Percentiles rank a stretch among this genome's conserved stretches.
phyloP scores from a whole-genome alignment of 163 green algal genomes.

The Chloromonas sp. region DNA sequence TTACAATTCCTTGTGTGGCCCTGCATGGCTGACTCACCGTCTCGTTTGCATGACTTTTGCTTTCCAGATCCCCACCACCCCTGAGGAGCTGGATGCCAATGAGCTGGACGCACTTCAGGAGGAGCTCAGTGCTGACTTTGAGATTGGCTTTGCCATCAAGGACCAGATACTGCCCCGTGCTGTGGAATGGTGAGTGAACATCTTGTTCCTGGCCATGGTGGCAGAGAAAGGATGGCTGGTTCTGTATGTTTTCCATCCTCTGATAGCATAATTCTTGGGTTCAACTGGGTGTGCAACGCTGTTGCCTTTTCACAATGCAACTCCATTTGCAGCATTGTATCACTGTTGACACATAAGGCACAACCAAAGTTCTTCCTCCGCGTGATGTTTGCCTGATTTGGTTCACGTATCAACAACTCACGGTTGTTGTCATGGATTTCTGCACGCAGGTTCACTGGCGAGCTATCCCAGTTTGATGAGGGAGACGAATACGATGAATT shows the following conservation, averaged over 20 bases:
- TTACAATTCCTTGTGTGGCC: no score
- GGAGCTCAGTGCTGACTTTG: slow-evolving; percentile 66
- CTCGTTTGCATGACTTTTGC: no score
- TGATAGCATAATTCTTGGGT: background rate
- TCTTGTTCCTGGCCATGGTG: no score
- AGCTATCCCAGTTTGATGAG: slow-evolving; percentile 58
- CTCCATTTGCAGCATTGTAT: background rate
- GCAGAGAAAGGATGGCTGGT: background rate
- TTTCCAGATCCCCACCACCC: slow-evolving; percentile 56
- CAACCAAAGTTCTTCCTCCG: no score
- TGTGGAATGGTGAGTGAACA: slow-evolving; percentile 58
- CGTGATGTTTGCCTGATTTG: background rate
- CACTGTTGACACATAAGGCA: background rate
- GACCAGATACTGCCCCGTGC: slow-evolving; percentile 80
- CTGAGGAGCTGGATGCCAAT: slow-evolving; percentile 62
- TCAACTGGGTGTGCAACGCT: background rate
- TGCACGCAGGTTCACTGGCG: slow-evolving; percentile 62
- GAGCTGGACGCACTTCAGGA: slow-evolving; percentile 59
- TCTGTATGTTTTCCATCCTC: background rate
- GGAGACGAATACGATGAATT: slow-evolving; percentile 36
- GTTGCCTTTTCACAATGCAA: background rate
- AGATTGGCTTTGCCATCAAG: slow-evolving; percentile 51
- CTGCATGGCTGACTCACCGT: no score
- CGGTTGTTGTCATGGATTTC: no score
- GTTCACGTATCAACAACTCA: no score